A percentile compares a stretch with the other conserved stretches of the same genome.
These are phyloP conservation scores for Platismatia glauca DNA, from an alignment of 495 filamentous ascomycete genomes.

Conservation along the genomic window DNA sequence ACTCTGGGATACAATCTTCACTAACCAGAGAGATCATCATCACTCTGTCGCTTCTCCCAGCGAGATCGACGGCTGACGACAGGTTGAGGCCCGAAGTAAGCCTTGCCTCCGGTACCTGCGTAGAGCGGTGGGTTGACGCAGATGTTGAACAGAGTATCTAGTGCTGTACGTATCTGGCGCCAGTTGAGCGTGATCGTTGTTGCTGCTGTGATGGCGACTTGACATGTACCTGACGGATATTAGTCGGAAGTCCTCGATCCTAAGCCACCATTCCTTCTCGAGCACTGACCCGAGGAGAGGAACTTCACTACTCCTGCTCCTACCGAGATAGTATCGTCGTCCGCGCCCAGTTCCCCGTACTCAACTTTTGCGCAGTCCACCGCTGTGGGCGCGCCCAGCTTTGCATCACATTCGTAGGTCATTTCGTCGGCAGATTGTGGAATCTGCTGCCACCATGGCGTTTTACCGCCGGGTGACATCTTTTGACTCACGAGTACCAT, in stretches of 20 bases:
- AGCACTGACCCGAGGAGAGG: constrained; percentile 2
- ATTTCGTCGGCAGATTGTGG: not conserved
- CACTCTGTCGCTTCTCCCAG: not conserved
- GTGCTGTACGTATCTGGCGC: constrained; percentile 5
- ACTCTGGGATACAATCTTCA: not conserved
- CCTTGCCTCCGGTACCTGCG: not conserved
- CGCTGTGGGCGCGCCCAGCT: not conserved
- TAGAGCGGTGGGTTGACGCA: not conserved
- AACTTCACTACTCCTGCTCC: constrained; percentile 4
- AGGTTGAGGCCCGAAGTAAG: not conserved
- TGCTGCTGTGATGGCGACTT: constrained; percentile 6
- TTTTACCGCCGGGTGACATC: constrained; percentile 1
- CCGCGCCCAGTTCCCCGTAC: constrained; percentile 1
- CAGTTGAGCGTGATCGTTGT: constrained; percentile 1
- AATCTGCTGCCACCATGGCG: not conserved
- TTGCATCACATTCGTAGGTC: constrained; percentile 9
- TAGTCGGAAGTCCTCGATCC: not conserved
- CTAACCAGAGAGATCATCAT: not conserved
- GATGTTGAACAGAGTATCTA: constrained; percentile 1
- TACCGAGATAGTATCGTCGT: not conserved
- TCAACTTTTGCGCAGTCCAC: constrained; percentile 1
- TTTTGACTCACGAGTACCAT: not conserved
- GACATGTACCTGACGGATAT: not conserved
- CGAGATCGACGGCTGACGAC: not conserved
- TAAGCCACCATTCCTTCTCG: not conserved